Percentiles rank a stretch among this genome's conserved stretches.
Evolutionary conservation across 495 filamentous ascomycete genomes (phyloP).

Genomic region (Daldinia vernicosa): DNA sequence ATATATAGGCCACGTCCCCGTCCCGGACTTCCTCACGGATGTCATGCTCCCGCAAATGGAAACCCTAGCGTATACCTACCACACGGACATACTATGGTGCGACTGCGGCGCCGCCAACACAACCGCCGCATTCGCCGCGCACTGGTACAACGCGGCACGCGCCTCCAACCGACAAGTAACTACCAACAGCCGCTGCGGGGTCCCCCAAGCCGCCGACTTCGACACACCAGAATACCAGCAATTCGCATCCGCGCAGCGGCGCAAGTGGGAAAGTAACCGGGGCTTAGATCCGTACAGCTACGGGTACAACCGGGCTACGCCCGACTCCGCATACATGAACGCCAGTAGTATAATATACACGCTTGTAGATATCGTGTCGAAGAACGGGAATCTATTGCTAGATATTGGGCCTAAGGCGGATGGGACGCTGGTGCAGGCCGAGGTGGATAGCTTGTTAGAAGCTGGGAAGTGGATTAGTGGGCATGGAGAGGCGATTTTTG

Average conservation of each 20-base stretch:
- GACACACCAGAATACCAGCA: conserved; percentile 62
- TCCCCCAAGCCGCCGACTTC: conserved; percentile 56
- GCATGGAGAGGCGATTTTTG: conserved; percentile 63
- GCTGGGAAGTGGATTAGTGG: conserved; percentile 62
- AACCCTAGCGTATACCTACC: conserved; percentile 54
- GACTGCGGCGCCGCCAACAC: conserved; percentile 62
- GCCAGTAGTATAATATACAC: conserved; percentile 54
- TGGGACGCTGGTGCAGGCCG: conserved; percentile 60
- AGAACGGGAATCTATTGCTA: conserved; percentile 65
- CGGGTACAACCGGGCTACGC: conserved; percentile 64
- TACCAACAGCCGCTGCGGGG: conserved; percentile 63
- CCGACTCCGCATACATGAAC: conserved; percentile 59
- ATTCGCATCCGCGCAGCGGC: conserved; percentile 56
- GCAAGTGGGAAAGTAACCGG: conserved; percentile 65
- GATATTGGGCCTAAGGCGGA: conserved; percentile 64
- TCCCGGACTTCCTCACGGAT: conserved; percentile 59
- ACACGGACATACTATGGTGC: conserved; percentile 68
- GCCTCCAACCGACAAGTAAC: conserved; percentile 55
- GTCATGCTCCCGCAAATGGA: conserved; percentile 63
- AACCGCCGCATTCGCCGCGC: conserved; percentile 57
- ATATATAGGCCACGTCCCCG: conserved; percentile 58
- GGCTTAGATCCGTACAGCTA: conserved; percentile 66
- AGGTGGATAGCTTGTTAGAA: conserved; percentile 55
- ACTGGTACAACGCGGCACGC: conserved; percentile 57
- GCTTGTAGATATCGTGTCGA: conserved; percentile 62